phyloP scores from a whole-genome alignment of 2,329 filamentous ascomycete species.

The Trichoderma lentiforme region DNA sequence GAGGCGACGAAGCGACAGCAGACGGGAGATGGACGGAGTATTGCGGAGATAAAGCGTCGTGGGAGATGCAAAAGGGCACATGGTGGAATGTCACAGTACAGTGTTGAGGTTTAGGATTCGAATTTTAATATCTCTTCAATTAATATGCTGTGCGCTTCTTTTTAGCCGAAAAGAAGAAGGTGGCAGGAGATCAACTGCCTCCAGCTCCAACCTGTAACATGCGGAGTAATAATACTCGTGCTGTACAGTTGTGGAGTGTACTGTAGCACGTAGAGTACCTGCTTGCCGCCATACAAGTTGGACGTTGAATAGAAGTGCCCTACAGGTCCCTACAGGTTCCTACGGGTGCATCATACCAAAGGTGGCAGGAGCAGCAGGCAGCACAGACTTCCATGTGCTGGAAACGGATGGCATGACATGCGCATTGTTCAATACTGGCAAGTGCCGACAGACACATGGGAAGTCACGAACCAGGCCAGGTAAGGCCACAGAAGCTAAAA shows the following conservation, averaged over 20 bases:
- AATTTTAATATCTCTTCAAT: not conserved
- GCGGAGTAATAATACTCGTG: not conserved
- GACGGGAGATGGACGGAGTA: conserved; percentile 2
- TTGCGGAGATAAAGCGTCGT: not conserved
- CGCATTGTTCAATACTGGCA: not conserved
- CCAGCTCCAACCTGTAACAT: not conserved
- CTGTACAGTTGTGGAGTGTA: not conserved
- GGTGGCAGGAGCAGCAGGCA: not conserved
- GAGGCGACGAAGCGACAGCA: not conserved
- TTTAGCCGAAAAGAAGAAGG: not conserved
- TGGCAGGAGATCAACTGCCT: not conserved
- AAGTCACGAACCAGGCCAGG: not conserved
- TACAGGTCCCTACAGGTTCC: not conserved
- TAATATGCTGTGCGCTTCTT: not conserved
- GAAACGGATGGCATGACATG: not conserved
- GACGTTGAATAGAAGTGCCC: not conserved
- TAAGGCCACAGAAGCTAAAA: not conserved
- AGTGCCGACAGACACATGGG: not conserved
- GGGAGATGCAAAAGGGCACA: not conserved
- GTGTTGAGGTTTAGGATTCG: not conserved
- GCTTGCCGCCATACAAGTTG: not conserved
- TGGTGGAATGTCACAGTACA: not conserved
- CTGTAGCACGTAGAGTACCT: not conserved
- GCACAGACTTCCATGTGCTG: not conserved
- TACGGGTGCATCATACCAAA: not conserved